These are phyloP conservation scores for Pleurotus tuoliensis DNA, from an alignment of 768 basidiomycete species.

Conservation along the genomic window DNA sequence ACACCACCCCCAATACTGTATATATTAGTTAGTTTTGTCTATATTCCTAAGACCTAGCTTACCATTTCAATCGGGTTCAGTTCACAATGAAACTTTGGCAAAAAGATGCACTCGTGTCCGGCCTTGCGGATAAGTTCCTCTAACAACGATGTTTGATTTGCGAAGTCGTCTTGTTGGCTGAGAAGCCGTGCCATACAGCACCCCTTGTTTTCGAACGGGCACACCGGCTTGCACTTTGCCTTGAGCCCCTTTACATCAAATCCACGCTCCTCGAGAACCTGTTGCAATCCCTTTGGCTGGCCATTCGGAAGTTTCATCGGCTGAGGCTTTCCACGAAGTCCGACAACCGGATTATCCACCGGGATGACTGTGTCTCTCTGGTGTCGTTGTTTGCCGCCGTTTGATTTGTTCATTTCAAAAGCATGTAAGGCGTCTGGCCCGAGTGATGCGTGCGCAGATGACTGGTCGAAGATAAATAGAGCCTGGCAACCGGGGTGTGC, in stretches of 20 bases:
- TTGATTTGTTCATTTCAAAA: too few species aligned
- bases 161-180: slow-evolving; percentile 30
- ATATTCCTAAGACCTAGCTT: slow-evolving; percentile 1
- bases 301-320: slow-evolving; percentile 30
- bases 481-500: too few species aligned
- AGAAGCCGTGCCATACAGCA: slow-evolving; percentile 26
- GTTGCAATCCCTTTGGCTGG: slow-evolving; percentile 29
- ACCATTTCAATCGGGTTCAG: slow-evolving; percentile 16
- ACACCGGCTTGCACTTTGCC: slow-evolving; percentile 20
- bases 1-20: slow-evolving; percentile 6
- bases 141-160: slow-evolving; percentile 18
- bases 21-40: not conserved
- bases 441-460: too few species aligned
- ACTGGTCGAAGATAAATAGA: too few species aligned
- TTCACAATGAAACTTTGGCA: slow-evolving; percentile 26
- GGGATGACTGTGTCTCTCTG: too few species aligned
- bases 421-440: too few species aligned
- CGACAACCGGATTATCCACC: not conserved
- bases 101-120: slow-evolving; percentile 23
- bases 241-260: slow-evolving; percentile 27
- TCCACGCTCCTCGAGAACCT: slow-evolving; percentile 32
- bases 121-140: slow-evolving; percentile 14
- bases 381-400: too few species aligned
- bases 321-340: slow-evolving; percentile 24
- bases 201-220: slow-evolving; percentile 17